Evolutionary conservation across 176 grass and related monocot genomes (phyloP).

Genomic region (Triticum monococcum): DNA sequence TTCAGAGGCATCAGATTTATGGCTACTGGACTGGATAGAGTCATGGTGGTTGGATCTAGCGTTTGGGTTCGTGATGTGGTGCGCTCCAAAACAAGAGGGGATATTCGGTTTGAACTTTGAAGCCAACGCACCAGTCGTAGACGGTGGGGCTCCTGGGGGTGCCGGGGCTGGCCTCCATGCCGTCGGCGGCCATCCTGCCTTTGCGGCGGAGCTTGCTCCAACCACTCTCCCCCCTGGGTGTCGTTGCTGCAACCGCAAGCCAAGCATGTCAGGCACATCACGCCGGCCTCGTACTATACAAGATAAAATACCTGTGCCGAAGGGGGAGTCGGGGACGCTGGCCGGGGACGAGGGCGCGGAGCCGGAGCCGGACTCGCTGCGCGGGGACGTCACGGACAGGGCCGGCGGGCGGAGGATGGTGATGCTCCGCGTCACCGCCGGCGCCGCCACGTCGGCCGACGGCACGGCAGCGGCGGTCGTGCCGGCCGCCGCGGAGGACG

Average conservation of each 20-base stretch:
- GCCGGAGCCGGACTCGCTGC: slow-evolving; percentile 49
- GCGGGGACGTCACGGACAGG: slow-evolving; percentile 45
- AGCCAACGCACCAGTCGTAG: slow-evolving; percentile 67
- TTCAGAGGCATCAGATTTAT: not conserved
- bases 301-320: slow-evolving; percentile 39
- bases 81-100: not conserved
- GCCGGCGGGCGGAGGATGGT: slow-evolving; percentile 60
- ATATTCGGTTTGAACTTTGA: not conserved
- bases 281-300: not conserved
- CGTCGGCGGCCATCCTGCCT: slow-evolving; percentile 41
- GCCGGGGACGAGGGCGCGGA: slow-evolving; percentile 70
- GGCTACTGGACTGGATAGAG: not conserved
- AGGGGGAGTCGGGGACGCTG: slow-evolving; percentile 57
- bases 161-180: slow-evolving; percentile 22
- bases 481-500: slow-evolving; percentile 31
- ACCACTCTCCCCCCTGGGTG: slow-evolving; percentile 45
- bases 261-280: not conserved
- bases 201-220: slow-evolving; percentile 65
- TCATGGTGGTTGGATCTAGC: no score
- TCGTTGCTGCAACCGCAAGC: slow-evolving; percentile 41
- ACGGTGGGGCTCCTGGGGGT: slow-evolving; percentile 80
- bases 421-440: slow-evolving; percentile 63
- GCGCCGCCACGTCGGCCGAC: not conserved
- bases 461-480: not conserved
- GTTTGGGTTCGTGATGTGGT: no score